Evolutionary conservation across 2,329 filamentous ascomycete genomes (phyloP), one percentile per base, ranked within the genome.

Genomic region (Alternaria novae-zelandiae): DNA sequence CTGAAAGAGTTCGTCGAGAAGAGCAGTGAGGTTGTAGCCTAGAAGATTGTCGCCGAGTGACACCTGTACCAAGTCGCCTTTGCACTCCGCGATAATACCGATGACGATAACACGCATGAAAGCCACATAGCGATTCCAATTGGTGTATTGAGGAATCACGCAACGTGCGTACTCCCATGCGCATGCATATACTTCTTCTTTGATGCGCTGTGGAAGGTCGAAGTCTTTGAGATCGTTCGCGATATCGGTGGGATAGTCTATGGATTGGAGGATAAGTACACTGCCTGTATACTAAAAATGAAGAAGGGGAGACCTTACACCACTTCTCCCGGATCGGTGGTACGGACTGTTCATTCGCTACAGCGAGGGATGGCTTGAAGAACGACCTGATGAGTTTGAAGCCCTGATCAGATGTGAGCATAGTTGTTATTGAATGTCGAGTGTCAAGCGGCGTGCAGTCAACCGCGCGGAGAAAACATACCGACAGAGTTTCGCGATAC

Each of bases 111-210:
- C 36, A 10, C 70, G 64, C 65, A 70, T 67, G 46, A 72, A 70
- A 3, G 61, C 68, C 3, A 72, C 56, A 61, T 71, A 73, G 26
- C 70, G 63, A 4, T 55, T 57, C 65, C 69, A 69, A 30, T 72
- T 71, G 50, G 65, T 67, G 60, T 71, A 68, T 2, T 64, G 54
- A 6, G 70, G 70, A 36, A 73, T 73, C 12, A 73, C 68, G 45
- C 63, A 69, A 15, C 70, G 61, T 1, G 68, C 49, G 59, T 72
- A 73, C 50, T 73, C 70, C 59, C 59, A 73, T 11, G 70, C 69
- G 41, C 58, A 64, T 11, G 70, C 70, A 32, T 70, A 59, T 13
- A 70, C 54, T 46, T 72, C 66, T 20, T 55, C 9, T 11, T 60
- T 60, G 28, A 25, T 17, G 6, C 13, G 12, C 13, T 41, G 11